Conservation (phyloP, 106 monocot species). For the Amphibolis antarctica region DNA sequence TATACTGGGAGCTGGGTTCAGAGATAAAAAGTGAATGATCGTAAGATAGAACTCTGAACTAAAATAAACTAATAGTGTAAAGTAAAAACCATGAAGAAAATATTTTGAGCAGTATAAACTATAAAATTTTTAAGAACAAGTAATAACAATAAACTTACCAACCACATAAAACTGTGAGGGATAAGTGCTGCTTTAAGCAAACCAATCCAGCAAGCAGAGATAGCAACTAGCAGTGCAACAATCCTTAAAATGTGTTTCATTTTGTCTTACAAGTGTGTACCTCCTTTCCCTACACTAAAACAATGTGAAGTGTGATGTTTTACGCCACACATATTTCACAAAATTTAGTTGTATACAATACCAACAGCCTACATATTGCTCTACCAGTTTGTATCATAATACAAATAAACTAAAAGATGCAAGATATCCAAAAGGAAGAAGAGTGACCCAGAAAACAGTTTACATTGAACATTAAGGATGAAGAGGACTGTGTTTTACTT, state of each 20-base stretch:
- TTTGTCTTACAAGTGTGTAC: not conserved
- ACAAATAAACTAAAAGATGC: no score
- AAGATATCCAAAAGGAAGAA: no score
- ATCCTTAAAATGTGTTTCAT: constrained; percentile 97
- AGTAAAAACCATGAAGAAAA: constrained; percentile 3
- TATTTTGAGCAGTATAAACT: not conserved
- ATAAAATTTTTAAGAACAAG: not conserved
- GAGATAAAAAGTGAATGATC: not conserved
- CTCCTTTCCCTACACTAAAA: constrained; percentile 2
- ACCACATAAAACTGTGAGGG: constrained; percentile 58
- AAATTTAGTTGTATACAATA: no score
- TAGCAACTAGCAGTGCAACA: constrained; percentile 37
- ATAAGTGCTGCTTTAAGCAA: constrained; percentile 57
- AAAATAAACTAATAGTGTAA: not conserved
- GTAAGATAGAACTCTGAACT: no score
- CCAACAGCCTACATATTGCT: no score
- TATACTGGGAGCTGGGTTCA: constrained; percentile 69
- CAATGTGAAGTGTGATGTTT: no score
- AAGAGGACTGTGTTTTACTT: no score
- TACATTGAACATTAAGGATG: no score
- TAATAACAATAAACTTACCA: constrained; percentile 52
- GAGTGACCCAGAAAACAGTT: no score
- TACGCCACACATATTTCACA: no score
- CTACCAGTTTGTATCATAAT: no score
- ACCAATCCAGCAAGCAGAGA: constrained; percentile 65